Conservation (phyloP, 352 stramenopile genomes). For the Phytophthora uliginosa region DNA sequence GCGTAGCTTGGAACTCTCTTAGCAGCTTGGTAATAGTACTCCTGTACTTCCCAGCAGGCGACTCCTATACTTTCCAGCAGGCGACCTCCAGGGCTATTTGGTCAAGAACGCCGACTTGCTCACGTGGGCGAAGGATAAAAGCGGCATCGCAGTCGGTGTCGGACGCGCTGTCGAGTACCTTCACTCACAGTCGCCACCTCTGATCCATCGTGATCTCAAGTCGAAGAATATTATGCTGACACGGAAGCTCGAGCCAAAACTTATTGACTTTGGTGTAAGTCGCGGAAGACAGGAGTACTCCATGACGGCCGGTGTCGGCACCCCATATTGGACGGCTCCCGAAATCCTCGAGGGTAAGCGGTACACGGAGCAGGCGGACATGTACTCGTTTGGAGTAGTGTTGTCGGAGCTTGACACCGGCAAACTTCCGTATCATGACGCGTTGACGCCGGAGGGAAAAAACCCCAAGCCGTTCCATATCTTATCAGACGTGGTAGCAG, state of each 20-base stretch:
- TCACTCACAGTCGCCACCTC: background rate
- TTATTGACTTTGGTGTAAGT: conserved; percentile 46
- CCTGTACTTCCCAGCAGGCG: no score
- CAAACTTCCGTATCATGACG: conserved; percentile 30
- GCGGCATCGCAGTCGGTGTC: background rate
- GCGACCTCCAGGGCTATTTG: background rate
- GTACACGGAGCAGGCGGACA: conserved; percentile 2
- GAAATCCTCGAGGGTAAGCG: conserved; percentile 30
- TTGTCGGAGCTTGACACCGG: background rate
- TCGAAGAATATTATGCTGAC: conserved; percentile 69
- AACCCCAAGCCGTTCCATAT: conserved; percentile 47
- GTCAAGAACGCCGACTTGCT: background rate
- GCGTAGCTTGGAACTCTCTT: conserved; percentile 54
- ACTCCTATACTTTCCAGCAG: conserved; percentile 35
- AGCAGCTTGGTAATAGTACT: conserved; percentile 48
- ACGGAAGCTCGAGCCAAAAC: conserved; percentile 43
- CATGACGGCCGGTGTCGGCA: conserved; percentile 25
- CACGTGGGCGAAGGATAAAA: background rate
- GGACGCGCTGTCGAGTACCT: background rate
- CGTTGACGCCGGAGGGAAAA: conserved; percentile 11
- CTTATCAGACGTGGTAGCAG: conserved; percentile 42
- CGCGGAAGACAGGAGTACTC: conserved; percentile 19
- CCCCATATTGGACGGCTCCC: conserved; percentile 34
- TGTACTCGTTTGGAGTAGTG: background rate
- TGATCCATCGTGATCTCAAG: conserved; percentile 36